Conservation (phyloP, 768 basidiomycete genomes). For the Lactarius akahatsu region DNA sequence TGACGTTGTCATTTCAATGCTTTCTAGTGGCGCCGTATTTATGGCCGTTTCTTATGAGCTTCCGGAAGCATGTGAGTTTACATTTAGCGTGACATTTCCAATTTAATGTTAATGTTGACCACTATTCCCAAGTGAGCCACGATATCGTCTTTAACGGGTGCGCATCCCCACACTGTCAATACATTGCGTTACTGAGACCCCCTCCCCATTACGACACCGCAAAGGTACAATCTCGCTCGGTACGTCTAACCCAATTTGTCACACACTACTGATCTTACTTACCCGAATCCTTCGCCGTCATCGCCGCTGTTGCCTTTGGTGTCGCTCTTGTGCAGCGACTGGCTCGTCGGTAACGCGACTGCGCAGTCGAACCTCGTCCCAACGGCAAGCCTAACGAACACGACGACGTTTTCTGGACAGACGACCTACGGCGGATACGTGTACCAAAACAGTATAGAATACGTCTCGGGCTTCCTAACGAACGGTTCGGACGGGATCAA, state of each 20-base stretch:
- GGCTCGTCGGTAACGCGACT: conserved; percentile 83
- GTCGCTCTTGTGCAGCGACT: conserved; percentile 52
- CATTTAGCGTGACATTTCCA: not conserved
- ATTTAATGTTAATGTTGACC: not conserved
- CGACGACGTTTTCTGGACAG: conserved; percentile 58
- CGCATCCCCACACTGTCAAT: conserved; percentile 13
- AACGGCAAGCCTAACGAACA: conserved; percentile 52
- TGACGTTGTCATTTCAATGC: not conserved
- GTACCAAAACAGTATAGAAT: conserved; percentile 67
- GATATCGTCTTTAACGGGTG: conserved; percentile 74
- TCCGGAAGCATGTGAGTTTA: conserved; percentile 53
- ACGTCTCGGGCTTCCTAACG: conserved; percentile 66
- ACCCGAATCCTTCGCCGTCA: not conserved
- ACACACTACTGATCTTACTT: not conserved
- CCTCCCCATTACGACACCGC: not conserved
- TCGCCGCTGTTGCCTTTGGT: not conserved
- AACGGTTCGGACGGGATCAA: conserved; percentile 72
- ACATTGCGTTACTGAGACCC: conserved; percentile 14
- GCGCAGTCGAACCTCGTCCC: conserved; percentile 43
- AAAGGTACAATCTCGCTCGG: conserved; percentile 74
- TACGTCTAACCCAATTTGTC: conserved; percentile 32
- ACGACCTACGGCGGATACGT: conserved; percentile 67
- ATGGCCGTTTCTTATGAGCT: conserved; percentile 74
- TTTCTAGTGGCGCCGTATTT: conserved; percentile 64
- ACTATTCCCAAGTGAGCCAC: conserved; percentile 49